A percentile compares a stretch with the other conserved stretches of the same genome.
Evolutionary conservation across 768 basidiomycete species (phyloP).

Genomic region (Xerocomellus dryophilus): DNA sequence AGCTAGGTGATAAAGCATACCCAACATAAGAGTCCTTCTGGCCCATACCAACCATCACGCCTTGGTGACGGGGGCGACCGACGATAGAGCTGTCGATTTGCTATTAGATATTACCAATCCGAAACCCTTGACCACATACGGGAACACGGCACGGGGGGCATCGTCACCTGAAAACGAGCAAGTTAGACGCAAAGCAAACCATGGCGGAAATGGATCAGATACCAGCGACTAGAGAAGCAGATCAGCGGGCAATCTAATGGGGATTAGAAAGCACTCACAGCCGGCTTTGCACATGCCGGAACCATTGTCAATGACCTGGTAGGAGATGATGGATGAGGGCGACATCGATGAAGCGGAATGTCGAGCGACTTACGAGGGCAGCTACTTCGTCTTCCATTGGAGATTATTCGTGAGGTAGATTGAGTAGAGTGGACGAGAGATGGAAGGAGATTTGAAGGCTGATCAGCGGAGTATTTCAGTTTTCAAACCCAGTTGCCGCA

Average conservation of each 20-base stretch:
- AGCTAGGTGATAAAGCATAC: constrained; percentile 36
- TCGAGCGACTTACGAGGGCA: constrained; percentile 41
- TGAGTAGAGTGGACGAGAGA: constrained; percentile 18
- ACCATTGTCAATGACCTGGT: constrained; percentile 87
- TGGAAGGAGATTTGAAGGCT: constrained; percentile 18
- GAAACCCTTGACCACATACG: constrained; percentile 53
- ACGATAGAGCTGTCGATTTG: constrained; percentile 69
- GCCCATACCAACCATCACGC: constrained; percentile 97
- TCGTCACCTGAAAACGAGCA: constrained; percentile 66
- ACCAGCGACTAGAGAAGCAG: constrained; percentile 57
- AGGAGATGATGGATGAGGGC: background rate
- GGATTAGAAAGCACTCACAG: constrained; percentile 53
- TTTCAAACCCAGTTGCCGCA: constrained; percentile 21
- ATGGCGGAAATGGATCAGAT: constrained; percentile 12
- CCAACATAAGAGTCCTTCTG: constrained; percentile 97
- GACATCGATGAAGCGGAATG: background rate
- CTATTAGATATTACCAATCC: constrained; percentile 9
- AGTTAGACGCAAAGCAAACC: background rate
- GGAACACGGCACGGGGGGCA: constrained; percentile 90
- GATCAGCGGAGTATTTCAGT: constrained; percentile 25
- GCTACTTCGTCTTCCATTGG: constrained; percentile 67
- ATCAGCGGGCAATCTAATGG: constrained; percentile 18
- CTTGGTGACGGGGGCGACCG: constrained; percentile 90
- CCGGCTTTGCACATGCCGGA: constrained; percentile 99
- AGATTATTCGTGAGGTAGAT: constrained; percentile 23